Evolutionary conservation across 257 asterid genomes (phyloP).

Genomic region (Nicotiana obtusifolia): DNA sequence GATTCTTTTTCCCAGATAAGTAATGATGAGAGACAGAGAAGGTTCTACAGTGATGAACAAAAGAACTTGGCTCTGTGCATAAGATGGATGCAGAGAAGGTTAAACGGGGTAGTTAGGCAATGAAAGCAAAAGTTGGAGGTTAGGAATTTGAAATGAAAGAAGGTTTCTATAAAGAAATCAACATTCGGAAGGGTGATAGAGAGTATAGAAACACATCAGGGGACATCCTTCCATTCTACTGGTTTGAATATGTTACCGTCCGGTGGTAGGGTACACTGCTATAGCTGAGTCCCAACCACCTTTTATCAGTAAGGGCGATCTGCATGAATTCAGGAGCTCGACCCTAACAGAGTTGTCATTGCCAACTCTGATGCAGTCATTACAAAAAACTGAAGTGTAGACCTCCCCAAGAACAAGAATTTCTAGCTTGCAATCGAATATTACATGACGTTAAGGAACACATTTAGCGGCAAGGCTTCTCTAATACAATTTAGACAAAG

Average conservation of each 20-base stretch:
- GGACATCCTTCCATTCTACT: not conserved
- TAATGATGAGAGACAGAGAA: not conserved
- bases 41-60: not conserved
- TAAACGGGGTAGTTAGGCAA: not conserved
- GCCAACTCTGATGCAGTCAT: not conserved
- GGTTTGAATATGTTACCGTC: not conserved
- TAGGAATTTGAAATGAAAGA: not conserved
- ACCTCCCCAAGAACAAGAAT: not conserved
- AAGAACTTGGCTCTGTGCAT: not conserved
- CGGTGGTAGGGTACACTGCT: not conserved
- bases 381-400: not conserved
- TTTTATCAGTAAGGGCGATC: not conserved
- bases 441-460: not conserved
- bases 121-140: not conserved
- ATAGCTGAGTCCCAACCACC: not conserved
- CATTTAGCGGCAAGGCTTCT: not conserved
- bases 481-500: not conserved
- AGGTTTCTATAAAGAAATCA: not conserved
- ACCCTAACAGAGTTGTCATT: not conserved
- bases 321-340: not conserved
- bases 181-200: not conserved
- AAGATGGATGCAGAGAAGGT: not conserved
- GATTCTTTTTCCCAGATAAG: too few relatives aligned
- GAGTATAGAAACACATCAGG: not conserved
- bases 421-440: not conserved